Evolutionary conservation across 2,329 filamentous ascomycete genomes (phyloP), one percentile per base, ranked within the genome.

Genomic region (Epicoccum sorghinum): DNA sequence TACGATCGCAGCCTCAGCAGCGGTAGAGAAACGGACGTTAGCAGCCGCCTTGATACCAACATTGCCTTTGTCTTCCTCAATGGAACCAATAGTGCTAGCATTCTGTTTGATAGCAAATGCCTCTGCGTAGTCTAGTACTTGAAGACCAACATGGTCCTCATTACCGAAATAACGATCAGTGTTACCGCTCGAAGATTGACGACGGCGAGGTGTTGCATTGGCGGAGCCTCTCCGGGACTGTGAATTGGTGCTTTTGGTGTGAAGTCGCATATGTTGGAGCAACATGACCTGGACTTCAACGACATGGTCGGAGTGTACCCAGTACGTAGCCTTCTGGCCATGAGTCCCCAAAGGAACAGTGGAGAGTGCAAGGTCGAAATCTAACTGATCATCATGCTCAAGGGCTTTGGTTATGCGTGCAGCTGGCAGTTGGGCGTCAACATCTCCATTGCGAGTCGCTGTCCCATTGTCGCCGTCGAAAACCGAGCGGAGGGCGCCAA

Each of bases 301-400:
- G 35, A 83, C 64, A 58, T 83, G 80, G 51, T 84, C 82, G 1
- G 75, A 70, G 62, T 84, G 82, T 41, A 84, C 75, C 77, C 82
- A 83, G 58, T 83, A 84, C 13, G 76, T 76, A 1, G 80, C 81
- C 47, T 78, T 78, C 25, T 69, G 75, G 10, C 79, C 79, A 42
- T 69, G 62, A 7, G 75, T 64, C 2, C 80, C 80, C 7, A 83
- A 65, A 9, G 80, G 80, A 2, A 79, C 69, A 8, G 77, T 78
- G 12, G 77, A 75, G 29, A 84, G 62, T 3, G 78, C 76, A 7
- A 79, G 70, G 61, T 84, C 82, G 62, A 83, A 81, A 24, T 80
- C 77, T 4, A 80, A 63, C 35, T 76, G 74, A 22, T 75, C 74
- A 6, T 70, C 77, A 36, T 70, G 65, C 13, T 77, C 67, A n/a